These are phyloP conservation scores for Agrocybe pediades DNA, from an alignment of 768 basidiomycete species.

Conservation along the genomic window DNA sequence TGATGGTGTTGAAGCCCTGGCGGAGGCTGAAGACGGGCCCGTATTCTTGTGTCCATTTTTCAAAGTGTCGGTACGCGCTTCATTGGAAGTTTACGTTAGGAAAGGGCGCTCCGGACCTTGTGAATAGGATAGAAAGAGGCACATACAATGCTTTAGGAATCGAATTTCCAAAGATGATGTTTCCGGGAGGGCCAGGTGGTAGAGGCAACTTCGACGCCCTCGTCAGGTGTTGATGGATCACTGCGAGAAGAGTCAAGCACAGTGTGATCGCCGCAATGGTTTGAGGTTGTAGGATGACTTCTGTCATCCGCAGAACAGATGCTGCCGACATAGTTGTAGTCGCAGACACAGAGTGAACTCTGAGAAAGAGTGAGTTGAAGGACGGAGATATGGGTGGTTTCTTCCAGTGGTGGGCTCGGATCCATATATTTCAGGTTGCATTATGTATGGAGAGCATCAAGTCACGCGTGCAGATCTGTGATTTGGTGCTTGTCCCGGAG, in stretches of 20 bases:
- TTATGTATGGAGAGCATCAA: constrained; percentile 11
- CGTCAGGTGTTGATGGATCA: constrained; percentile 28
- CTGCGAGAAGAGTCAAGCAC: constrained; percentile 27
- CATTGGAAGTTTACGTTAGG: neutral
- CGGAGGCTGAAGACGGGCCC: constrained; percentile 62
- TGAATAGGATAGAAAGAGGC: neutral
- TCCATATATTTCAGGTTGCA: constrained; percentile 1
- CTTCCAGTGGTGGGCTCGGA: constrained; percentile 5
- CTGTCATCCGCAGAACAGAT: constrained; percentile 2
- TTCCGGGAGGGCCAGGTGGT: constrained; percentile 46
- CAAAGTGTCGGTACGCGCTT: constrained; percentile 53
- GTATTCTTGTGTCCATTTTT: constrained; percentile 61
- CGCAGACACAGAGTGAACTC: neutral
- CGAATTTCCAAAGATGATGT: constrained; percentile 40
- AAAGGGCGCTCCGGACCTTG: neutral
- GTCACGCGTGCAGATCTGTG: constrained; percentile 11
- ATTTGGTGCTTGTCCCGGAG: neutral
- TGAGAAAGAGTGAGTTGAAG: neutral
- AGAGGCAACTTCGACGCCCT: constrained; percentile 27
- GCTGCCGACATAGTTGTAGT: neutral
- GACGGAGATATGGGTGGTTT: neutral
- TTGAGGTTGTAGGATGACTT: constrained; percentile 26
- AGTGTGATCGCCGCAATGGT: constrained; percentile 31
- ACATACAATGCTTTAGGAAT: constrained; percentile 44
- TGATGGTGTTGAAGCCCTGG: constrained; percentile 44